Evolutionary conservation across 2,329 filamentous ascomycete genomes (phyloP), one percentile per base, ranked within the genome.

Genomic region (Nectriaceae sp.): DNA sequence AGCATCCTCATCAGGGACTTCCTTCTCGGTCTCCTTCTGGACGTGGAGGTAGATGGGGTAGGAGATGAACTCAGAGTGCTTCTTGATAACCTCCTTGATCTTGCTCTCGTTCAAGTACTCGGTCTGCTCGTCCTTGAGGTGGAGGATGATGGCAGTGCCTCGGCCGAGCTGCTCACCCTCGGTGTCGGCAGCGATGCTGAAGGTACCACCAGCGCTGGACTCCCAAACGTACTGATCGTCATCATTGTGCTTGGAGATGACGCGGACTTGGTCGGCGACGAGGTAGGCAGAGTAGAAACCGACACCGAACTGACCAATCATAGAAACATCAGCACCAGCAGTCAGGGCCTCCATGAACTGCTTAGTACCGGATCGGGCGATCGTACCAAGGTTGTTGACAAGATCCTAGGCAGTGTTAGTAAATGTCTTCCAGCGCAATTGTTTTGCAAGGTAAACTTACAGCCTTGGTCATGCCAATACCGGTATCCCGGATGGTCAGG

Each of bases 251-350:
- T 97, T 99, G 68, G 94, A 97, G 75, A 96, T 70, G 72, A 99
- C 92, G 62, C 87, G 91, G 65, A 99, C 94, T 67, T 85, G 86
- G 83, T 99, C 94, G 73, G 94, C 94, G 64, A 99, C 94, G 52
- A 99, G 91, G 85, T 99, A 99, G 70, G 94, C 94, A 55, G 94
- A 97, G 87, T 99, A 99, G 90, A 99, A 99, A 88, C 94, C 94
- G 68, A 99, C 94, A 95, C 94, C 94, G 75, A 99, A 99, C 81
- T 99, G 94, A 71, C 94, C 94, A 74, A 99, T 99, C 94, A 99
- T 97, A 78, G 94, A 97, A 64, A 99, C 94, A 77, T 99, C 94
- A 72, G 94, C 94, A 82, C 94, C 94, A 61, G 94, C 94, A 65
- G 91, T 93, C 65, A 99, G 85, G 58, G 94, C 94, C 84, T 99